Evolutionary conservation across 768 basidiomycete genomes (phyloP), one percentile per base, ranked within the genome.

Genomic region (Phylloporus scabripes): DNA sequence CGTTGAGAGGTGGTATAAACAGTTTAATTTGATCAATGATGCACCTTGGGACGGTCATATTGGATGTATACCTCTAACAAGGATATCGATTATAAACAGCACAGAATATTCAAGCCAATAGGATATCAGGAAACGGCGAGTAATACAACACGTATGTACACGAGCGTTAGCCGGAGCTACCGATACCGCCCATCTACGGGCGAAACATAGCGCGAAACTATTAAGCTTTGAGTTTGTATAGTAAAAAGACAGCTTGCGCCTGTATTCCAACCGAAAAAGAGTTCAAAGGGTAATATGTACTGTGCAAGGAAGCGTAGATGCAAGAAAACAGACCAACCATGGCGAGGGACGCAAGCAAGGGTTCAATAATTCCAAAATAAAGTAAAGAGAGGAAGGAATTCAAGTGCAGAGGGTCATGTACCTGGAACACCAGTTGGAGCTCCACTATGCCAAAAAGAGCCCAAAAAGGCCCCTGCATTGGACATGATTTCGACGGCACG

Each of bases 1-100:
- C 83, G 58, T 92, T 83, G 24, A 98, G 77, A 37, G 95, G 95
- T 0, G 95, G 95, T 45, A 98, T 90, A 49, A 98, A 74, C 54
- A 80, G 76, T 62, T 83, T 85, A 49, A 94, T 76, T 62, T 91
- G 83, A 17, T 83, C 78, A 29, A 87, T 62, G 52, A 91, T 69
- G 23, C 70, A 61, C 55, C 76, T 80, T 41, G 83, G 73, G 42
- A 87, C 62, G 10, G 83, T 72, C 87, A 87, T 89, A 37, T 26
- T 49, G 51, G 17, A 15, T n/a, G 32, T 33, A 33, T 29, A 24
- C 29, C 10, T 31, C 14, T 26, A 39, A 46, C 20, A 14, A 29
- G 4, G 43, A n/a, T 24, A 24, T 20, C 11, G 29, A 31, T 31
- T 31, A 31, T 31, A 38, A 38, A 38, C 14, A 4, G 15, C 21